A percentile compares a stretch with the other conserved stretches of the same genome.
Conservation (phyloP, 805 yeast species). For the Lachancea waltii region DNA sequence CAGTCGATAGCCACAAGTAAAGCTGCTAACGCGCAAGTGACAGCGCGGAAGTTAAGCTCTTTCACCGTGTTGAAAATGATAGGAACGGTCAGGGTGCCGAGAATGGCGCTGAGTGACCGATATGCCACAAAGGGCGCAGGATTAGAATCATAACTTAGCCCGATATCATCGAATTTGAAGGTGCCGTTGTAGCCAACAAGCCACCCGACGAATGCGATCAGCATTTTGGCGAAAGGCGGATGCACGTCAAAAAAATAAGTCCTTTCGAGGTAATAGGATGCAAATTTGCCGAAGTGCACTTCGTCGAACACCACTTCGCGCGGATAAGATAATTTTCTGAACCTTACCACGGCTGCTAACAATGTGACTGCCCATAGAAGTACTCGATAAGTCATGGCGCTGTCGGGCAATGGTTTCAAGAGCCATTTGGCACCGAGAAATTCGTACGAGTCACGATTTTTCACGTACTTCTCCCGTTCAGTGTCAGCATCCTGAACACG, state of each 20-base stretch:
- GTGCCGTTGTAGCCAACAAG: constrained; percentile 85
- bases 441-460: constrained; percentile 4
- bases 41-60: constrained; percentile 72
- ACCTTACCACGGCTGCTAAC: constrained; percentile 60
- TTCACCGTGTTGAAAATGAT: constrained; percentile 77
- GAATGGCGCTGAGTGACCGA: constrained; percentile 70
- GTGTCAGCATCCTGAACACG: constrained; percentile 3
- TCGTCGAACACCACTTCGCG: constrained; percentile 79
- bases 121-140: constrained; percentile 82
- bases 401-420: constrained; percentile 23
- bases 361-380: constrained; percentile 57
- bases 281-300: constrained; percentile 82
- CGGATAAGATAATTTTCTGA: constrained; percentile 56
- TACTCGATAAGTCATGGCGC: constrained; percentile 35
- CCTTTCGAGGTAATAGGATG: constrained; percentile 77
- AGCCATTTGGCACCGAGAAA: constrained; percentile 27
- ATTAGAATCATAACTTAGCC: constrained; percentile 69
- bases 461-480: constrained; percentile 5
- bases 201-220: constrained; percentile 87
- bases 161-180: constrained; percentile 86
- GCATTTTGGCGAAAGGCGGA: constrained; percentile 94
- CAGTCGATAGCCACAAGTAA: constrained; percentile 75
- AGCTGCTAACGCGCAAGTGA: constrained; percentile 73
- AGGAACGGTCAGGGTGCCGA: constrained; percentile 80
- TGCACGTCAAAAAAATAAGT: constrained; percentile 94